Evolutionary conservation across 371 early-diverging fungal species (phyloP), one percentile per base, ranked within the genome.

Genomic region (Mucor lusitanicus): DNA sequence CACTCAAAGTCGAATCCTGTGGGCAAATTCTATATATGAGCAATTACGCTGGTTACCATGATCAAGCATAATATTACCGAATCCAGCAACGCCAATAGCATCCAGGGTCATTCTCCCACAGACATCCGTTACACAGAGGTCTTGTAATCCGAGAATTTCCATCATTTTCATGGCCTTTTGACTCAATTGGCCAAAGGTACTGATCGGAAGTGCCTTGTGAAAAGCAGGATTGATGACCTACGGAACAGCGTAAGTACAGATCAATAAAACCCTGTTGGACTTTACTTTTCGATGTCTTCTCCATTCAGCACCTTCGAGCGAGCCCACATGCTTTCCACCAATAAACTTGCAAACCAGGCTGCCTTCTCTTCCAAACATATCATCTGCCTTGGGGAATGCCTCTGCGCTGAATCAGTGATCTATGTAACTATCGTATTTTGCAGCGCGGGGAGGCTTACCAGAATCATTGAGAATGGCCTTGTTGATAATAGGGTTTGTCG

Each of bases 101-200:
- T 74, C 74, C 53, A 74, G 27, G 2, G 74, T 71, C 42, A 74
- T 63, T 64, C 74, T 67, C 37, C 64, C 63, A 23, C 68, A 54
- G 3, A 74, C 1, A 6, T 19, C 32, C 28, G 28, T 40, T 25
- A 67, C 35, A n/a, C 56, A 32, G 6, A 59, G 23, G 11, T 54
- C 25, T 12, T 59, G 19, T 25, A 37, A 17, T 40, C 59, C 61
- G 5, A 59, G 40, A 25, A 19, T 46, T 9, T 67, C 65, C 56
- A 72, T 64, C 27, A 63, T 19, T 4, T 42, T 17, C 23, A 72
- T 60, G 5, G 39, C 9, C 13, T 46, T 61, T 48, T 23, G 37
- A 32, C 60, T 60, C n/a, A 64, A 56, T 21, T 27, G 27, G 15
- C 61, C 68, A 64, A 68, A 72, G 3, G 64, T 39, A 1, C 56